Conservation (phyloP, 2,329 filamentous ascomycete species). For the Albophoma yamanashiensis region DNA sequence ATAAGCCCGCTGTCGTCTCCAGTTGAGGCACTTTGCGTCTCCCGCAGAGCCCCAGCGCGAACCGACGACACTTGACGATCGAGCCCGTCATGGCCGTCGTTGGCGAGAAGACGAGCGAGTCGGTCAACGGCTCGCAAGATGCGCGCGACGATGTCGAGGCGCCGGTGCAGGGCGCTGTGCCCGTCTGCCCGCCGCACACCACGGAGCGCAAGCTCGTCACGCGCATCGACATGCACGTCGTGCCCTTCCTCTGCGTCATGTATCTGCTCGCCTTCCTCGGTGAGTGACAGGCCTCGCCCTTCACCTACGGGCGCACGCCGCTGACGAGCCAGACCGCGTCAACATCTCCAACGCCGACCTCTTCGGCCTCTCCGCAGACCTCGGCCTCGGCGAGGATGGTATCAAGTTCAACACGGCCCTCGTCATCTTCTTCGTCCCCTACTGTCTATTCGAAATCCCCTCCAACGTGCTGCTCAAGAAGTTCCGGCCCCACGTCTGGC, state of each 20-base stretch:
- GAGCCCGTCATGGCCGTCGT: neutral
- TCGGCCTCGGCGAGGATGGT: constrained; percentile 38
- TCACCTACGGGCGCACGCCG: neutral
- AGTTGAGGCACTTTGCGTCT: no score
- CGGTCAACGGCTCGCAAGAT: neutral
- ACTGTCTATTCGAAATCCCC: constrained; percentile 61
- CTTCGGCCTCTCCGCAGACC: constrained; percentile 53
- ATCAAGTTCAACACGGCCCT: constrained; percentile 64
- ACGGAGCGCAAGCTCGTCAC: constrained; percentile 55
- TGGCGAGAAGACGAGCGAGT: neutral
- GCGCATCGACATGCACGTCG: constrained; percentile 60
- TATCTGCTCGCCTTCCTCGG: constrained; percentile 60
- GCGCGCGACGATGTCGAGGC: neutral
- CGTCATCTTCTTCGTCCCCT: constrained; percentile 75
- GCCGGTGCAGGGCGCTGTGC: neutral
- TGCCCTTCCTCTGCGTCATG: constrained; percentile 64
- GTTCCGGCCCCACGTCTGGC: constrained; percentile 53
- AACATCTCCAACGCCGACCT: constrained; percentile 71
- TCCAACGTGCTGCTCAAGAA: constrained; percentile 57
- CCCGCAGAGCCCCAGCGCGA: neutral
- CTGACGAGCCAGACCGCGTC: constrained; percentile 41
- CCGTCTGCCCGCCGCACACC: constrained; percentile 38
- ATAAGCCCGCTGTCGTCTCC: neutral
- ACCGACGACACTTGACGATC: neutral
- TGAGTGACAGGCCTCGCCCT: constrained; percentile 10